Evolutionary conservation across 2,329 filamentous ascomycete genomes (phyloP), one percentile per base, ranked within the genome.

Genomic region (Diplodia seriata): DNA sequence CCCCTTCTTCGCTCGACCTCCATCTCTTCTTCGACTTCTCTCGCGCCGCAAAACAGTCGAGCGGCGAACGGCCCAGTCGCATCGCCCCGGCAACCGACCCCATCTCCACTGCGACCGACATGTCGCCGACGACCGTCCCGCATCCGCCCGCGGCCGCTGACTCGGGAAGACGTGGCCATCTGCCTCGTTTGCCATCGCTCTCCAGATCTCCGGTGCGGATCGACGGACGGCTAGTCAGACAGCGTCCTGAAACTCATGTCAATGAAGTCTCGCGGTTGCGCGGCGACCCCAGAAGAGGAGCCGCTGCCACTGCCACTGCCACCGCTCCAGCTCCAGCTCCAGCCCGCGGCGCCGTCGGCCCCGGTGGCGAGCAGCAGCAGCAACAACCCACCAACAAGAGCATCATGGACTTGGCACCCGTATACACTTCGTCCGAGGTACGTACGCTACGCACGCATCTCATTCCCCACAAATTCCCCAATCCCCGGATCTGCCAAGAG

Each of bases 71-170:
- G 26, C 47, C 40, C 12, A 31, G 12, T n/a, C 12, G 9, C 57
- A 61, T 61, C 57, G 23, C 57, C 40, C 50, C 20, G 20, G 57
- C 57, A 61, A 61, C 57, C 40, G 26, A 49, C 57, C 3, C 31
- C 15, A 31, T 20, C 3, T 18, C 57, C 14, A 26, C 23, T 15
- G 15, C 15, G 18, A 3, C 57, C 57, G 57, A 61, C 5, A 61
- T 61, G 57, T 3, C 40, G 40, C 57, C 57, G 57, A 61, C 15
- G 57, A 61, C 15, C 26, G 40, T 15, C 57, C 57, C 57, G 47
- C 40, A n/a, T 38, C n/a, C 57, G 15, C 26, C 40, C 56, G 15
- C 36, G 20, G 4, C 33, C 5, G 1, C 9, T 26, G 31, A 23
- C 15, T 8, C 31, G 8, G 8, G 31, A 18, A 11, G 8, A 15